Percentiles rank a stretch among this genome's conserved stretches.
phyloP scores from a whole-genome alignment of 2,329 filamentous ascomycete species.

The Diaporthe nobilis region DNA sequence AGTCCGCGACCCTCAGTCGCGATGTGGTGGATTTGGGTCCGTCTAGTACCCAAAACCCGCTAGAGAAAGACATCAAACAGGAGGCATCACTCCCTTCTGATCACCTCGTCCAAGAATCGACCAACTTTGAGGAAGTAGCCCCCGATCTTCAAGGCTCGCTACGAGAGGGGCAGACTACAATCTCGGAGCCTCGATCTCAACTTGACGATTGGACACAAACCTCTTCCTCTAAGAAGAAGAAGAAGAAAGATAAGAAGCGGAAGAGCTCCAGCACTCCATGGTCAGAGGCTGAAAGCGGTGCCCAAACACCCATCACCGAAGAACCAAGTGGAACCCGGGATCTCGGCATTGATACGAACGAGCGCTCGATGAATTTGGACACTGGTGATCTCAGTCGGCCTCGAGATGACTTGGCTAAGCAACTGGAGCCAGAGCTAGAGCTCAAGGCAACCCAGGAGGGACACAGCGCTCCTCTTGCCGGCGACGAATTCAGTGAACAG shows the following conservation, averaged over 20 bases:
- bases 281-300: slow-evolving; percentile 35
- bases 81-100: not conserved
- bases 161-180: not conserved
- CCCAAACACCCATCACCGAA: slow-evolving; percentile 32
- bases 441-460: not conserved
- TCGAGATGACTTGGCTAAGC: not conserved
- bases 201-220: slow-evolving; percentile 45
- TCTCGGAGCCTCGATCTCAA: slow-evolving; percentile 36
- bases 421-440: not conserved
- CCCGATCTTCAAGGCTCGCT: not conserved
- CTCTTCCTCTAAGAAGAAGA: slow-evolving; percentile 49
- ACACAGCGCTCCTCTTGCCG: not conserved
- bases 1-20: not conserved
- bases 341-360: not conserved
- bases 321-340: slow-evolving; percentile 24
- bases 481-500: not conserved
- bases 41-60: not conserved
- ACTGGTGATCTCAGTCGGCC: not conserved
- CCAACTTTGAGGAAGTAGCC: not conserved
- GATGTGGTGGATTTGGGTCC: not conserved
- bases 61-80: not conserved
- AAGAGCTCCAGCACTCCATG: slow-evolving; percentile 45
- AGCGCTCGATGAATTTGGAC: not conserved
- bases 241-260: slow-evolving; percentile 54
- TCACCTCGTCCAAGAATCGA: not conserved